Evolutionary conservation across 1,284 basidiomycete genomes (phyloP), one percentile per base, ranked within the genome.

Genomic region (Boletellus deceptivus): DNA sequence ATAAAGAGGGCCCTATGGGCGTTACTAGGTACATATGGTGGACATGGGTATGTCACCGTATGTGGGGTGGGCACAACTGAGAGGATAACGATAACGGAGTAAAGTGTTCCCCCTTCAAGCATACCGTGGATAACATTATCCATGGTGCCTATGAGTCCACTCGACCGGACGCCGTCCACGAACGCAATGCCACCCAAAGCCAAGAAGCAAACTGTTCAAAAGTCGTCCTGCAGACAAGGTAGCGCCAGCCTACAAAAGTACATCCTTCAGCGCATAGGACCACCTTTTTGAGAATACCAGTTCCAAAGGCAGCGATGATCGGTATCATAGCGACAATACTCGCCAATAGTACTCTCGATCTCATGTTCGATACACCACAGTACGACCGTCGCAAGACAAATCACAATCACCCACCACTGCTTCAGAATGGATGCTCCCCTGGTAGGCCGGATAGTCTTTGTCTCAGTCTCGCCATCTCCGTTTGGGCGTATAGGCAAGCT

Each of bases 311-410:
- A 8, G 91, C 86, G 4, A 98, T 79, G 53, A 99, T 81, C 0
- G 96, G 97, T 34, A 99, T 78, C 58, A 98, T 87, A 0, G 96
- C 96, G 60, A 99, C 95, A 61, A 98, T 80, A 22, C 96, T 99
- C 95, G 11, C 97, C 97, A 1, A 99, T 76, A 39, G 77, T 74
- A 20, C 75, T 71, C 67, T 97, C 85, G 53, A 99, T 82, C 61
- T 78, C 75, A 65, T 92, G 89, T 62, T 91, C 95, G 31, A 93
- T 69, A 67, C 93, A 97, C 95, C 96, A 98, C 44, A 99, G 72
- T 9, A 65, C 80, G 58, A 99, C 98, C 1, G 96, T 99, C 38
- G 80, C 69, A n/a, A 93, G 57, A 53, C 91, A 94, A 20, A 99
- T 86, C 48, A 86, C 76, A 0, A 85, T 77, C 17, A 99, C 96